Percentiles rank a stretch among this genome's conserved stretches.
phyloP scores from a whole-genome alignment of 768 basidiomycete genomes.

The Cytidiella melzeri region DNA sequence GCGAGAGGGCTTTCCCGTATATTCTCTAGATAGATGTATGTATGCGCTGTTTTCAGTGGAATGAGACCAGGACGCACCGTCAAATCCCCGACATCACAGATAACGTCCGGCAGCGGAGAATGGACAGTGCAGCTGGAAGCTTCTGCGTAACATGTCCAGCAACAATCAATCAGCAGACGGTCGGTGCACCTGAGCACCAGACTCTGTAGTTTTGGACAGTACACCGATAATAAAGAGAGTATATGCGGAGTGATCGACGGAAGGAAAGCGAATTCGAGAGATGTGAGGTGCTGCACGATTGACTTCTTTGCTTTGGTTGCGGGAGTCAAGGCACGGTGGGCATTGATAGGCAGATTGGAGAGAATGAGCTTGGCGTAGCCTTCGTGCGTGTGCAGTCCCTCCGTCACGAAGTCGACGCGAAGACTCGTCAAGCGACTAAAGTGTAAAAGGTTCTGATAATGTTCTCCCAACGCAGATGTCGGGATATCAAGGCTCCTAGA shows the following conservation, averaged over 20 bases:
- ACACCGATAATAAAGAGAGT: conserved; percentile 38
- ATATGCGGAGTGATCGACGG: conserved; percentile 49
- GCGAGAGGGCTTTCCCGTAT: conserved; percentile 38
- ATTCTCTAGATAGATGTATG: too few relatives aligned
- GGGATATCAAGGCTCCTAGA: conserved; percentile 14
- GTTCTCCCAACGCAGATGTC: conserved; percentile 9
- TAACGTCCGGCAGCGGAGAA: conserved; percentile 57
- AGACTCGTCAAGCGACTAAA: conserved; percentile 11
- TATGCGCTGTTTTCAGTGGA: too few relatives aligned
- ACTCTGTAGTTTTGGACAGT: conserved; percentile 39
- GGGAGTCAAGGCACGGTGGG: background rate
- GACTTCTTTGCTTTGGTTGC: background rate
- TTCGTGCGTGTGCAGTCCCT: conserved; percentile 20
- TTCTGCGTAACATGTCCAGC: conserved; percentile 61
- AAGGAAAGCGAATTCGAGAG: conserved; percentile 46
- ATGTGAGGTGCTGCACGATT: conserved; percentile 30
- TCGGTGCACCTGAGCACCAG: conserved; percentile 58
- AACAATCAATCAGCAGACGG: conserved; percentile 50
- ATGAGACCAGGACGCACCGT: conserved; percentile 48
- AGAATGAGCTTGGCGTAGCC: conserved; percentile 16
- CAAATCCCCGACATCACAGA: conserved; percentile 34
- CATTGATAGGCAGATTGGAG: conserved; percentile 19
- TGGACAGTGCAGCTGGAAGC: conserved; percentile 47
- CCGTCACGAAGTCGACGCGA: conserved; percentile 18
- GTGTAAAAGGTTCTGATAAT: conserved; percentile 2